Conservation (phyloP, 257 asterid species). For the Solanum commersonii region DNA sequence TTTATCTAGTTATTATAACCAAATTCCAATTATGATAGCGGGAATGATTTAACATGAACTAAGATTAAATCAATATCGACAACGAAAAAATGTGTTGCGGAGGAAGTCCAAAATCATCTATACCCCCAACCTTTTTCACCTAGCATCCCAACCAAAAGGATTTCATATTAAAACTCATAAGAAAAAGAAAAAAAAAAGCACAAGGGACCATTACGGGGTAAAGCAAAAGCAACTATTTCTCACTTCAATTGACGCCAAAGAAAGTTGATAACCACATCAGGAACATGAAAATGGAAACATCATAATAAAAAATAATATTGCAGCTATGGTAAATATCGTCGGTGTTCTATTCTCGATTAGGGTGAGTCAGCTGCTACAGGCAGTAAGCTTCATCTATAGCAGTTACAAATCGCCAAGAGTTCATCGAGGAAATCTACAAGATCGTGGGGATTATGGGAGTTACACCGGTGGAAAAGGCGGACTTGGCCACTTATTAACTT, state of each 20-base stretch:
- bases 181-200: background rate
- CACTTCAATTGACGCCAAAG: background rate
- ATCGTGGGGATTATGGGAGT: no score
- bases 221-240: background rate
- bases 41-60: background rate
- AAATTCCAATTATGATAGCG: background rate
- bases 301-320: background rate
- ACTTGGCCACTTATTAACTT: no score
- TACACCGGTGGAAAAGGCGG: no score
- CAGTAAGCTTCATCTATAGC: conserved; percentile 62
- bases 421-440: no score
- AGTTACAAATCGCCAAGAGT: conserved; percentile 40
- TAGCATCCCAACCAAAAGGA: background rate
- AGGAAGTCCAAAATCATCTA: background rate
- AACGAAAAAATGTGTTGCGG: background rate
- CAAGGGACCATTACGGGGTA: background rate
- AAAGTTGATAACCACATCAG: background rate
- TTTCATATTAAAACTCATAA: background rate
- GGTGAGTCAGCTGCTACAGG: conserved; percentile 54
- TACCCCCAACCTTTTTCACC: background rate
- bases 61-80: background rate
- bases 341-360: conserved; percentile 59
- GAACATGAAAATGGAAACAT: background rate
- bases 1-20: background rate
- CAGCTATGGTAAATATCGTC: conserved; percentile 33